Percentiles rank a stretch among this genome's conserved stretches.
phyloP scores from a whole-genome alignment of 2,329 filamentous ascomycete genomes.

The Trichophyton mentagrophytes region DNA sequence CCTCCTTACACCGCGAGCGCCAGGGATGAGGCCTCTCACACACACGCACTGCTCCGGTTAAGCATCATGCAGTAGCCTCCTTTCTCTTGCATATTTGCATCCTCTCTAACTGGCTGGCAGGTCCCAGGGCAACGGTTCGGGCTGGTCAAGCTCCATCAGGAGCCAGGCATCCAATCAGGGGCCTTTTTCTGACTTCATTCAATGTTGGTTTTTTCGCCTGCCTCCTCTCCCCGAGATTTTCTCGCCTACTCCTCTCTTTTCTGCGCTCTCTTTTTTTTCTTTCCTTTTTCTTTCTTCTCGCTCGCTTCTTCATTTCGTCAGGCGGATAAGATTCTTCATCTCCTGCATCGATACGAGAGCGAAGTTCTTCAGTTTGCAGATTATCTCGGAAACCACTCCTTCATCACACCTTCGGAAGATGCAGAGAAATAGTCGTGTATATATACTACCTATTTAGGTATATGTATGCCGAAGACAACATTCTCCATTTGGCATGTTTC shows the following conservation, averaged over 20 bases:
- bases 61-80: background rate
- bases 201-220: conserved; percentile 10
- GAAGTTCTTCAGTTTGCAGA: background rate
- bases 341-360: background rate
- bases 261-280: background rate
- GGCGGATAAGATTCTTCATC: conserved; percentile 2
- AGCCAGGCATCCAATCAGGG: conserved; percentile 7
- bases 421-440: no score
- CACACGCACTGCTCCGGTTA: background rate
- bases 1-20: background rate
- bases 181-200: conserved; percentile 3
- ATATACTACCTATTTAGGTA: no score
- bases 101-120: conserved; percentile 4
- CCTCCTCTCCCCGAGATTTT: background rate
- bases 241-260: background rate
- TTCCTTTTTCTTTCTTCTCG: background rate
- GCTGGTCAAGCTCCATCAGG: conserved; percentile 10
- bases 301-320: background rate
- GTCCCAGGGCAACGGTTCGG: conserved; percentile 10
- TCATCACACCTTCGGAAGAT: no score
- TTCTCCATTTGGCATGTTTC: background rate
- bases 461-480: background rate
- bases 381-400: background rate
- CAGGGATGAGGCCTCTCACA: background rate
- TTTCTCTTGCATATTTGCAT: background rate